Evolutionary conservation across 768 basidiomycete genomes (phyloP), one percentile per base, ranked within the genome.

Genomic region (Asterophora lycoperdoides): DNA sequence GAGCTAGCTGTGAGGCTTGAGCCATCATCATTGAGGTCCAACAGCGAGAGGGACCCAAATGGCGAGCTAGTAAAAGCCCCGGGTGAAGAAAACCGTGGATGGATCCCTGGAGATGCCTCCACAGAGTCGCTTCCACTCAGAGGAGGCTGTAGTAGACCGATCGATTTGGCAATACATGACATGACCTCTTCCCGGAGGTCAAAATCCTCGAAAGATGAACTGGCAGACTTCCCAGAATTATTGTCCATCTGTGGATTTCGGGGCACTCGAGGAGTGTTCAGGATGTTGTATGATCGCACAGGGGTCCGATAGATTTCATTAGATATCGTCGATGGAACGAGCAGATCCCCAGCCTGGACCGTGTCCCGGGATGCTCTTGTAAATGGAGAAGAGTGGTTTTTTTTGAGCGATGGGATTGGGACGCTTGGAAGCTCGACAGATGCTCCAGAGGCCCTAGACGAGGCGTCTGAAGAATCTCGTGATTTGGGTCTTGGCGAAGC

Each of bases 141-240:
- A 2, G 92, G 84, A 3, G 93, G 89, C 55, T 96, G 94, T 18
- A 91, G 70, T 10, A 99, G 75, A 3, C 96, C 96, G 49, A 99
- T 98, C 2, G 93, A 95, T 64, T 95, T 94, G 1, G 95, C 93
- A 52, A 99, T 94, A 64, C 92, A 95, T 1, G 89, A 87, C 92
- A 98, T 93, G 28, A 99, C 94, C 56, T 91, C 93, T 56, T 93
- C 91, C 30, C 91, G 81, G n/a, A 98, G 79, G 64, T 98, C 92
- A 56, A 97, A 94, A 17, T 94, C 91, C 19, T 85, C 86, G 7
- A 69, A 71, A 28, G 74, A 65, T 45, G 73, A 53, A 9, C 64
- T 62, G 35, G 56, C 52, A 29, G 59, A 20, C 36, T 61, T 54
- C 17, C 56, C 52, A 23, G 52, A 23, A 30, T 47, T 34, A 36